Base-by-base conservation (phyloP, 306 rosid species). In the Inga oerstediana region DNA sequence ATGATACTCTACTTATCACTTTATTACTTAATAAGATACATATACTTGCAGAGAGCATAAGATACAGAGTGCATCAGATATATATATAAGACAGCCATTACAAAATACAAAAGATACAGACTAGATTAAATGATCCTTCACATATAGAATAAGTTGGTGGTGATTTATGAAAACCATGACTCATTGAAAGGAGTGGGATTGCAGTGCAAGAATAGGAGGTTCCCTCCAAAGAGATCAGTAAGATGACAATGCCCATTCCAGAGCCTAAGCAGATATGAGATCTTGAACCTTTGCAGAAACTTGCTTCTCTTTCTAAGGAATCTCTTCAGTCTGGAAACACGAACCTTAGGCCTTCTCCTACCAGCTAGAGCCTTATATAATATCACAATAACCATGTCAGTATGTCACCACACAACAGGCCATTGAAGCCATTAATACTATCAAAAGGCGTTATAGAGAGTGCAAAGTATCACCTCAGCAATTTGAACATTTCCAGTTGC, bases 401-500 rank as follows among this genome's bases (percentile, higher is more conserved):
- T 27, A 56, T 20, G 64, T 56, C 64, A 56, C 27, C 10, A 56
- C 12, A 11, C 8, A 44, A 10, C 45, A 61, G 70, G 44, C 84
- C 70, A 77, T 12, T 30, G 37, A 64, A 64, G 48, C 65, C 44
- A 10, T 32, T 37, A 56, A 48, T 41, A 78, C 44, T 16, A 20
- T 65, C 13, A 34, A 39, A 56, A 56, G 43, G 15, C 14, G 14
- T 65, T 8, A 39, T 39, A 0, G 43, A 49, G 74, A 82, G 49
- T 11, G 44, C 24, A 66, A 69, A 68, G 64, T 35, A 75, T 88
- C 35, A 93, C 99, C 94, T 96, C 99, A 7, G 97, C 95, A 88
- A 92, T 83, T 84, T 93, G 93, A 34, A 96, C 99, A 1, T 88
- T 83, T 27, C 99, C 99, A 41, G 88, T 87, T 87, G 79, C 75